phyloP scores from a whole-genome alignment of 192 early-diverging fungal species.

The Pilaira anomala region DNA sequence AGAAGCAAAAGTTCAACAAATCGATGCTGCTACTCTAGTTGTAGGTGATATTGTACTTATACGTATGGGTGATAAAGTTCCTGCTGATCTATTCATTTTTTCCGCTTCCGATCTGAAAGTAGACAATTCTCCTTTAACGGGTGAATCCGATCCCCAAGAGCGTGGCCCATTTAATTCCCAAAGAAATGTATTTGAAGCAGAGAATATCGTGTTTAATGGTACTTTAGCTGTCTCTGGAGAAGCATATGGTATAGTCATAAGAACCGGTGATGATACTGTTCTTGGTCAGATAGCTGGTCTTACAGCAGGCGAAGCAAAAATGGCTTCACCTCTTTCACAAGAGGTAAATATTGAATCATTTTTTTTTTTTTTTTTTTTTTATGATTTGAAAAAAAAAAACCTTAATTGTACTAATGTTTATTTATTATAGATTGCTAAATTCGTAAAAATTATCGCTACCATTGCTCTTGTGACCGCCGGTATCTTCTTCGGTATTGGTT shows the following conservation, averaged over 20 bases:
- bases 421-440: constrained; percentile 57
- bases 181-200: constrained; percentile 87
- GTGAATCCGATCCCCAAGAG: constrained; percentile 94
- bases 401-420: background rate
- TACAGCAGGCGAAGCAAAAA: constrained; percentile 76
- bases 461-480: constrained; percentile 74
- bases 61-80: constrained; percentile 91
- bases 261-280: constrained; percentile 91
- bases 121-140: constrained; percentile 95
- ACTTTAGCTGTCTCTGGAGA: constrained; percentile 83
- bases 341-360: constrained; percentile 41
- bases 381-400: background rate
- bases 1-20: constrained; percentile 64
- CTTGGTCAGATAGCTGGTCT: constrained; percentile 92
- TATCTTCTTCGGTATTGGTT: constrained; percentile 80
- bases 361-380: constrained; percentile 5
- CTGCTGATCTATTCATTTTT: constrained; percentile 87
- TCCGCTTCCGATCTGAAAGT: constrained; percentile 85
- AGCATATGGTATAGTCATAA: constrained; percentile 88
- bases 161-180: constrained; percentile 60
- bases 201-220: constrained; percentile 89
- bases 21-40: constrained; percentile 73
- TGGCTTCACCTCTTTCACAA: constrained; percentile 64
- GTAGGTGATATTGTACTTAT: constrained; percentile 86
- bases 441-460: constrained; percentile 83